Evolutionary conservation across 768 basidiomycete genomes (phyloP), one percentile per base, ranked within the genome.

Genomic region (Heimioporus sp.): DNA sequence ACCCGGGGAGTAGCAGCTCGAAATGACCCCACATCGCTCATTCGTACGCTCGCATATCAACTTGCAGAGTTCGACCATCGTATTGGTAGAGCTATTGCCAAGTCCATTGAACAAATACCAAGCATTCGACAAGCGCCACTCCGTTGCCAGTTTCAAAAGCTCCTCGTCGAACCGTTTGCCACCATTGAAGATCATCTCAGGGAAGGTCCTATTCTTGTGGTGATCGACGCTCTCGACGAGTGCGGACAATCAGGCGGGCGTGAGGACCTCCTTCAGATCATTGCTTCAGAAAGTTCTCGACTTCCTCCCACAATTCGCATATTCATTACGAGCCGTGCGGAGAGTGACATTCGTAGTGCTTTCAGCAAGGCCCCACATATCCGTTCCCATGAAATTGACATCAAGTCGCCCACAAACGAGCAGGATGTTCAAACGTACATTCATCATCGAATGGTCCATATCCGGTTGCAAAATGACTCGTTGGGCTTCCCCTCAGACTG

Each of bases 191-290:
- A 59, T 49, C 52, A 40, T 57, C 48, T 46, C 56, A 53, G 49
- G 52, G 63, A 52, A 35, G 68, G 68, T 0, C 67, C 68, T 7
- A 58, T 67, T 24, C 46, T 72, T 16, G 34, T 73, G 10, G 46
- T 73, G n/a, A 69, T 72, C 46, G 71, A 72, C 30, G 69, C 68
- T 4, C 57, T 72, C 1, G 72, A 72, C 38, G 72, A 72, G 52
- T 73, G 71, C 20, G 57, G 54, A 13, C 56, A 58, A 16, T 57
- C 62, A 4, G 19, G 38, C 5, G 49, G 56, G 9, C 61, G 70
- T 15, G 58, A 64, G 20, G 65, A 62, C n/a, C 58, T 72, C 16
- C 51, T 72, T 20, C 54, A 21, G n/a, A 42, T 70, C 5, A 47
- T 72, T n/a, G 61, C 55, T 5, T 59, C 60, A 11, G 64, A 66